Base-by-base conservation (phyloP, 345 rosid genomes). In the Citrus mangshanensis region DNA sequence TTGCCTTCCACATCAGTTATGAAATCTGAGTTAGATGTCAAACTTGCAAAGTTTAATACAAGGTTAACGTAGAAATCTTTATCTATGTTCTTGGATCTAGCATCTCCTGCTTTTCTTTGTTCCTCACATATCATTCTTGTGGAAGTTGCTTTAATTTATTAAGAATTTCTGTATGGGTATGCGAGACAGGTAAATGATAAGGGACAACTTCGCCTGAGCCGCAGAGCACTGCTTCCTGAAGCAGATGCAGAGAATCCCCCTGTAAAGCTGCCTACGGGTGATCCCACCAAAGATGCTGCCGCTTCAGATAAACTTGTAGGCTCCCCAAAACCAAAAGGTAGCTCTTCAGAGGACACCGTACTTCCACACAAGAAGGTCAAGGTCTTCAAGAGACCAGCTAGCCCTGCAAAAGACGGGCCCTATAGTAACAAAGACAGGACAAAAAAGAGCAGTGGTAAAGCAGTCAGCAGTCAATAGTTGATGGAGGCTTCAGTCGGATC, bases 151-250 rank as follows among this genome's bases (percentile, higher is more conserved):
- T 27, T 58, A 25, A 27, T 25, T 49, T 66, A 16, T 16, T 24
- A 46, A 56, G 7, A 76, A 42, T 34, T 27, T 70, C 27, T 71
- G 46, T 81, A 22, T 51, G 10, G 32, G 8, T 13, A 9, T 79
- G 40, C 42, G 69, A 79, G 82, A 37, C 89, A 95, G 99, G 89
- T 96, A 78, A 94, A 94, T 77, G 94, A 87, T 69, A 96, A 96
- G 82, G 99, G 99, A 72, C 99, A 96, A 82, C 97, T 96, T 79
- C 93, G 98, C 55, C 94, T 94, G 64, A 96, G 99, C 82, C 97
- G 92, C 49, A 84, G 84, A 69, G 97, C 97, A 40, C 86, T 96
- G 70, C 94, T 93, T 82, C 95, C 97, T 69, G 97, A 91, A 46
- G 54, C 89, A 70, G 83, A 89, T 67, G 59, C 73, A 30, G 91